phyloP scores from a whole-genome alignment of 331 rosid genomes.

The Acacia concinna region DNA sequence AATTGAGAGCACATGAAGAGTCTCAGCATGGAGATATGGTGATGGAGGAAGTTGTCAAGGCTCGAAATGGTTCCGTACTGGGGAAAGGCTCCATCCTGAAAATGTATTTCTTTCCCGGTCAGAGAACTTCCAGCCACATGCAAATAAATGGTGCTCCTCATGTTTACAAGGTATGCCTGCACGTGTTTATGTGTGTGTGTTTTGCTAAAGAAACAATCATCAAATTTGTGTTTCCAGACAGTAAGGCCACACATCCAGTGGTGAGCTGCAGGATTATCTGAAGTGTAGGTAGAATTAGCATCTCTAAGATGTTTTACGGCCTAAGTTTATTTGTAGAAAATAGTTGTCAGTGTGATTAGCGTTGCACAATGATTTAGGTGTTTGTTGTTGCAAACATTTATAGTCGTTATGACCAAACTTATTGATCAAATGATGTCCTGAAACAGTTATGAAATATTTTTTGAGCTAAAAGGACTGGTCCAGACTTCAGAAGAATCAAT shows the following conservation, averaged over 20 bases:
- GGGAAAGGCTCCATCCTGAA: conserved; percentile 82
- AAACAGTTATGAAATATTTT: too few relatives aligned
- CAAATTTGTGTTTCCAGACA: conserved; percentile 29
- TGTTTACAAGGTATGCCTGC: conserved; percentile 66
- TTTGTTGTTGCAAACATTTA: too few relatives aligned
- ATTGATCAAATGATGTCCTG: too few relatives aligned
- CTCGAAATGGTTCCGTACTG: conserved; percentile 72
- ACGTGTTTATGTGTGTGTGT: too few relatives aligned
- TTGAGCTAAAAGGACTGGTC: too few relatives aligned
- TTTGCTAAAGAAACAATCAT: conserved; percentile 23
- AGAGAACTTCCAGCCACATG: conserved; percentile 75
- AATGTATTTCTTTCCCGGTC: conserved; percentile 92
- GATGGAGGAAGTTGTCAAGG: conserved; percentile 78
- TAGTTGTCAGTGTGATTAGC: too few relatives aligned
- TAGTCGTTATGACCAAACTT: too few relatives aligned
- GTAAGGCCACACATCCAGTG: conserved; percentile 38
- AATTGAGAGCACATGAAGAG: conserved; percentile 69
- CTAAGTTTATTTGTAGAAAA: too few relatives aligned
- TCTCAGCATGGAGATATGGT: conserved; percentile 85
- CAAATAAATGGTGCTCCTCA: conserved; percentile 76
- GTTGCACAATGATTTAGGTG: too few relatives aligned
- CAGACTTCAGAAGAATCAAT: too few relatives aligned
- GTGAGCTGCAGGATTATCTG: conserved; percentile 33
- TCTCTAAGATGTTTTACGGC: conserved; percentile 17
- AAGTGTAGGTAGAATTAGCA: conserved; percentile 38